Conservation (phyloP, 352 stramenopile species). For the Blastocystis sp. region DNA sequence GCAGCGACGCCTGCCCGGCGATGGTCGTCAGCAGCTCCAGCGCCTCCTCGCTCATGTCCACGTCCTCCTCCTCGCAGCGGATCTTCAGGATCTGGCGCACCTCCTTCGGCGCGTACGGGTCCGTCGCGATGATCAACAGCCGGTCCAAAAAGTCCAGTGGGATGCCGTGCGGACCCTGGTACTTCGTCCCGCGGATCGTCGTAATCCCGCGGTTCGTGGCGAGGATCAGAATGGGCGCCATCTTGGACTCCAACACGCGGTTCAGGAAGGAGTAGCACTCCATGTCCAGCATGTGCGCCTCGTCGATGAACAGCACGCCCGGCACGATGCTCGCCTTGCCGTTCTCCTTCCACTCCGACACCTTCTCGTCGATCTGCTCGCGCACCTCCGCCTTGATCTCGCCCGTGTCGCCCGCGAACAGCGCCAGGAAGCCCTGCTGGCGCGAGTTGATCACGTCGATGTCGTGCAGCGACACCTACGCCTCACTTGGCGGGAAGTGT, state of each 20-base stretch:
- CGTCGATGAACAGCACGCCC: slow-evolving; percentile 98
- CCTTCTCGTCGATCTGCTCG: slow-evolving; percentile 97
- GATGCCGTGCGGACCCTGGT: slow-evolving; percentile 95
- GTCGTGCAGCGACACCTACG: slow-evolving; percentile 77
- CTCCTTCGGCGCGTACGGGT: slow-evolving; percentile 90
- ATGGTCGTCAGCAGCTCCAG: slow-evolving; percentile 78
- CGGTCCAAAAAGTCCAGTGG: slow-evolving; percentile 95
- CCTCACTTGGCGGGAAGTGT: slow-evolving; percentile 87
- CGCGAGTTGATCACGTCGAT: slow-evolving; percentile 98
- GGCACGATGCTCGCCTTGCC: slow-evolving; percentile 95
- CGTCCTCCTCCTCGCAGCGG: slow-evolving; percentile 63
- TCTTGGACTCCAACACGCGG: slow-evolving; percentile 90
- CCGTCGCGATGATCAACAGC: slow-evolving; percentile 96
- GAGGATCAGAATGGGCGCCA: slow-evolving; percentile 96
- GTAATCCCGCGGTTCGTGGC: slow-evolving; percentile 97
- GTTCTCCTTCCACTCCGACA: slow-evolving; percentile 85
- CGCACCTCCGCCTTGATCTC: slow-evolving; percentile 97
- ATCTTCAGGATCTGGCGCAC: slow-evolving; percentile 86
- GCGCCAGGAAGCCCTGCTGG: slow-evolving; percentile 94
- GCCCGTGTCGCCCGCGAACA: slow-evolving; percentile 97
- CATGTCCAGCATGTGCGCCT: slow-evolving; percentile 99
- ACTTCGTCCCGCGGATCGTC: slow-evolving; percentile 95
- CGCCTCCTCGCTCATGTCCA: slow-evolving; percentile 66
- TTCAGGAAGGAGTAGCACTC: slow-evolving; percentile 99
- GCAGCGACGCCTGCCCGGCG: slow-evolving; percentile 91